phyloP scores from a whole-genome alignment of 768 basidiomycete species.

The Sistotremastrum suecicum region DNA sequence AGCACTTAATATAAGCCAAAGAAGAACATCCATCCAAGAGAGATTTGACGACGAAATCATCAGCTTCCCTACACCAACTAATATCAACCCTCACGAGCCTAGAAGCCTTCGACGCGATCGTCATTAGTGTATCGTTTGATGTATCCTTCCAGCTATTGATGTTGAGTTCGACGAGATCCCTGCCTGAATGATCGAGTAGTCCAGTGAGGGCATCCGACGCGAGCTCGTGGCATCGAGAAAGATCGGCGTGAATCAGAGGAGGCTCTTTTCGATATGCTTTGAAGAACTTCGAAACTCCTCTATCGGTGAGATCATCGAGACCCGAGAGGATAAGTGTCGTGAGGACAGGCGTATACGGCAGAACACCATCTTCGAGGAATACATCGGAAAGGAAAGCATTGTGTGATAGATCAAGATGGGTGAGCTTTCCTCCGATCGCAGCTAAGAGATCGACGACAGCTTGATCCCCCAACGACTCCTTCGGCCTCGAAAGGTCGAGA shows the following conservation, averaged over 20 bases:
- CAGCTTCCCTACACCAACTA: constrained; percentile 72
- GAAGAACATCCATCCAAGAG: constrained; percentile 34
- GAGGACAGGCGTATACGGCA: constrained; percentile 31
- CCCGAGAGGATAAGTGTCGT: constrained; percentile 39
- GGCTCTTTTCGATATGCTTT: constrained; percentile 20
- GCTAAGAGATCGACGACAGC: constrained; percentile 42
- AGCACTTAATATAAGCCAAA: constrained; percentile 34
- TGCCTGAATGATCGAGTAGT: constrained; percentile 55
- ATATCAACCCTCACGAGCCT: constrained; percentile 53
- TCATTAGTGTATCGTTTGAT: constrained; percentile 33
- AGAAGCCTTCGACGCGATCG: constrained; percentile 18
- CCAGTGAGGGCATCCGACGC: constrained; percentile 39
- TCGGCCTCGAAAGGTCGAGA: constrained; percentile 60
- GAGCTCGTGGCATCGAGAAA: constrained; percentile 49
- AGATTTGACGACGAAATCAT: constrained; percentile 70
- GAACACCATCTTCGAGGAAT: constrained; percentile 49
- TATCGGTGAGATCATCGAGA: constrained; percentile 51
- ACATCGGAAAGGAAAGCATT: constrained; percentile 47
- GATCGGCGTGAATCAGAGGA: constrained; percentile 37
- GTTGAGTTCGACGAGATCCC: constrained; percentile 39
- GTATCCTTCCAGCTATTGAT: constrained; percentile 70
- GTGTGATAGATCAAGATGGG: constrained; percentile 55
- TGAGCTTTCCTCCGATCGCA: constrained; percentile 38
- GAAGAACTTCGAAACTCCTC: constrained; percentile 60
- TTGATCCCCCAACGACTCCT: constrained; percentile 37